Percentiles rank a stretch among this genome's conserved stretches.
Evolutionary conservation across 495 filamentous ascomycete genomes (phyloP).

Genomic region (Penicillium lividum): DNA sequence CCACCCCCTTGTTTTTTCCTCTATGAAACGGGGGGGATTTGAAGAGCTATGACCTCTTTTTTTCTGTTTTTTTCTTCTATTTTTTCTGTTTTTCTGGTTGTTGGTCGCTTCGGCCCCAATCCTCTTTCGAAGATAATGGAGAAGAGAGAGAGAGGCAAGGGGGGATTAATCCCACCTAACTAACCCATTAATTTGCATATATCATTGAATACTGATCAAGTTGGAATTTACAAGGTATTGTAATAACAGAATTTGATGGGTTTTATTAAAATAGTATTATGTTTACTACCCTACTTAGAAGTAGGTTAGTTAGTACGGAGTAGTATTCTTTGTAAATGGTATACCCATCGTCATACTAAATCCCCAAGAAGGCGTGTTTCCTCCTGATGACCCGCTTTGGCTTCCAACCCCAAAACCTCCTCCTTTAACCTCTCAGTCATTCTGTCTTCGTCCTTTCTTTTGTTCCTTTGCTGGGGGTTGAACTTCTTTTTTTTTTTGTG

Average conservation of each 20-base stretch:
- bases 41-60: background rate
- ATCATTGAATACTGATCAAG: too few species aligned
- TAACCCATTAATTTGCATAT: too few species aligned
- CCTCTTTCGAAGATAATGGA: background rate
- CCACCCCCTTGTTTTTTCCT: background rate
- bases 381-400: conserved; percentile 18
- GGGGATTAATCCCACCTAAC: background rate
- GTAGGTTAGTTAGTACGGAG: too few species aligned
- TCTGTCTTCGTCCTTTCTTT: conserved; percentile 4
- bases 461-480: conserved; percentile 11
- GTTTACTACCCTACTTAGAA: too few species aligned
- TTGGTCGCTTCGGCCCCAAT: background rate
- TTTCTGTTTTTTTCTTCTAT: background rate
- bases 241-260: too few species aligned
- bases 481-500: background rate
- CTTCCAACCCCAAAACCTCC: conserved; percentile 4
- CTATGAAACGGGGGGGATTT: conserved; percentile 1
- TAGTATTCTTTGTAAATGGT: background rate
- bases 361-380: background rate
- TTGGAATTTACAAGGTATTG: too few species aligned
- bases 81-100: background rate
- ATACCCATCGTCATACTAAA: background rate
- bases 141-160: background rate
- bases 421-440: conserved; percentile 10
- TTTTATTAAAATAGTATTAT: too few species aligned